Evolutionary conservation across 2,329 filamentous ascomycete genomes (phyloP), one percentile per base, ranked within the genome.

Genomic region (Clonostachys rosea): DNA sequence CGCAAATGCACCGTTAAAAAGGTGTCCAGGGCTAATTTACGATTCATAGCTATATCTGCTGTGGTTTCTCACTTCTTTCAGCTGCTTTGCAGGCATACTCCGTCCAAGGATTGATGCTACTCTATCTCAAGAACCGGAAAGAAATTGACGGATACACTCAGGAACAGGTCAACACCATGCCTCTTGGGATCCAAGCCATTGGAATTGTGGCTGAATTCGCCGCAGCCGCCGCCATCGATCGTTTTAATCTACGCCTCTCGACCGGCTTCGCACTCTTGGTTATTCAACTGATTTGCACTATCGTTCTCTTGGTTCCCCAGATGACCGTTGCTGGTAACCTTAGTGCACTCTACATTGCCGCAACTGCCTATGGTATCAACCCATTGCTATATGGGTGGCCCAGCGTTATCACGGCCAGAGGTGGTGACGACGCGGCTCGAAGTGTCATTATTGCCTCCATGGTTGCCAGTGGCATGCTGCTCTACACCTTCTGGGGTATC

Each of bases 401-500:
- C 0, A 57, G 49, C 10, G 56, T 56, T 5, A 59, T 61, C 5
- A 33, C 53, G 2, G 50, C 52, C 2, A 46, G 54, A 11, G 53
- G 50, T 0, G 58, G 56, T 0, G 71, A 73, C 14, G 69, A 74
- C 47, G 68, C 69, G 2, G 51, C 61, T 0, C 56, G 71, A 11
- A 64, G 64, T 11, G 60, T 73, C 4, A 66, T 65, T 0, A 50
- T 74, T 0, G 67, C 65, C 39, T 59, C 60, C 0, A 72, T 73
- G 68, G 70, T 67, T 11, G 63, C 66, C 20, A 60, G 62, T 3
- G 62, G 64, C 13, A 63, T 62, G 40, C 56, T 66, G 1, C 49
- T 74, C 24, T 73, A 68, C 50, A 72, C 71, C 0, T 73, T 71
- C 43, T 74, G 70, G 70, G 70, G 69, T 0, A 69, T 74, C 6